phyloP scores from a whole-genome alignment of 371 early-diverging fungal species.

The Capillidium heterosporum region DNA sequence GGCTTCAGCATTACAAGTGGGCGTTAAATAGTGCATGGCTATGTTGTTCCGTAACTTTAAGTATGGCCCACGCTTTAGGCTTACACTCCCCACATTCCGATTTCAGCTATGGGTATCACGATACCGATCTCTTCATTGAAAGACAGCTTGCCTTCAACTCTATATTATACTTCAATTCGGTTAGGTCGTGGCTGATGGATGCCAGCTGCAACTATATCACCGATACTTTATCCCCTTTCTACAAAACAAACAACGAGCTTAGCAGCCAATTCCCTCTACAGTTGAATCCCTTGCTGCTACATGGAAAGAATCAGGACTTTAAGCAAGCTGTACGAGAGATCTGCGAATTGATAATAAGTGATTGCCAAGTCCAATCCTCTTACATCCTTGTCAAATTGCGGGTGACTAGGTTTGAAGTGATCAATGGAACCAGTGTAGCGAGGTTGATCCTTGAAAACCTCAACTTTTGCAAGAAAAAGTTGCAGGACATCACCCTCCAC shows the following conservation, averaged over 20 bases:
- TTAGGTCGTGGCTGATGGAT: not conserved
- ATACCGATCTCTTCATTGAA: not conserved
- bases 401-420: too few relatives aligned
- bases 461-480: too few relatives aligned
- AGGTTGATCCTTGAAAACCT: too few relatives aligned
- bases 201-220: not conserved
- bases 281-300: too few relatives aligned
- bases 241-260: not conserved
- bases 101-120: not conserved
- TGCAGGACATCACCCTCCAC: too few relatives aligned
- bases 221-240: not conserved
- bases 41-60: not conserved
- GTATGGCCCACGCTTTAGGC: not conserved
- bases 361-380: not conserved
- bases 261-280: too few relatives aligned
- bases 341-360: not conserved
- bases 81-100: not conserved
- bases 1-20: not conserved
- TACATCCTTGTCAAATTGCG: too few relatives aligned
- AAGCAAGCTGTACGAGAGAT: not conserved
- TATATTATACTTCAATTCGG: not conserved
- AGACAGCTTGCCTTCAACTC: not conserved
- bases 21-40: not conserved
- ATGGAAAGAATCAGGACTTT: not conserved
- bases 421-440: too few relatives aligned